Evolutionary conservation across 2,329 filamentous ascomycete genomes (phyloP).

Genomic region (Fusarium brevicatenulatum): DNA sequence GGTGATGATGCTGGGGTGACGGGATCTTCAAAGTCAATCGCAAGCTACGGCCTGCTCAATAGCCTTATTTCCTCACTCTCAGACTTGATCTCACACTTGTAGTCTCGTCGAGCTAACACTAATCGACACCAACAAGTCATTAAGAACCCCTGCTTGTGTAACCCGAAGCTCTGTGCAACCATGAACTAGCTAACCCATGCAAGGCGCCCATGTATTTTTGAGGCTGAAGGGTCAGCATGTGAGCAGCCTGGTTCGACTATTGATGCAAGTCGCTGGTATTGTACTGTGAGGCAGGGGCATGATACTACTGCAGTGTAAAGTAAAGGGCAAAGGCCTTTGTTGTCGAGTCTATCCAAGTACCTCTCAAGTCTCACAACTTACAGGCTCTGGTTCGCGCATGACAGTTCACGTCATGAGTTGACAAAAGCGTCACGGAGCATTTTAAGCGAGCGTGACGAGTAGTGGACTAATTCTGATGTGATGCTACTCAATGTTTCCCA

Average conservation of each 20-base stretch:
- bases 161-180: slow-evolving; percentile 8
- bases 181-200: slow-evolving; percentile 6
- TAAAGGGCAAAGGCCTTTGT: not conserved
- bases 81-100: not conserved
- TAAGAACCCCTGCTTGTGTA: slow-evolving; percentile 11
- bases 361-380: slow-evolving; percentile 15
- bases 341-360: slow-evolving; percentile 10
- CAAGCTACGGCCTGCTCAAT: slow-evolving; percentile 7
- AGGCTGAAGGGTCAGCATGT: slow-evolving; percentile 29
- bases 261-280: slow-evolving; percentile 30
- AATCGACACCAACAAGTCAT: not conserved
- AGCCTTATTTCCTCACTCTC: not conserved
- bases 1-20: slow-evolving; percentile 2
- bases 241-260: slow-evolving; percentile 26
- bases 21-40: slow-evolving; percentile 21
- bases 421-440: not conserved
- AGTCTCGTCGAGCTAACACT: not conserved
- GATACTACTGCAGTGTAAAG: not conserved
- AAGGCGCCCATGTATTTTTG: slow-evolving; percentile 3
- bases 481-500: slow-evolving; percentile 8
- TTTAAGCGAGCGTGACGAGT: slow-evolving; percentile 25
- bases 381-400: slow-evolving; percentile 5
- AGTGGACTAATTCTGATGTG: slow-evolving; percentile 20
- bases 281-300: not conserved
- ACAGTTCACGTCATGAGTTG: slow-evolving; percentile 11